A percentile compares a stretch with the other conserved stretches of the same genome.
These are phyloP conservation scores for Cercophora scortea DNA, from an alignment of 495 filamentous ascomycete genomes.

Conservation along the genomic window DNA sequence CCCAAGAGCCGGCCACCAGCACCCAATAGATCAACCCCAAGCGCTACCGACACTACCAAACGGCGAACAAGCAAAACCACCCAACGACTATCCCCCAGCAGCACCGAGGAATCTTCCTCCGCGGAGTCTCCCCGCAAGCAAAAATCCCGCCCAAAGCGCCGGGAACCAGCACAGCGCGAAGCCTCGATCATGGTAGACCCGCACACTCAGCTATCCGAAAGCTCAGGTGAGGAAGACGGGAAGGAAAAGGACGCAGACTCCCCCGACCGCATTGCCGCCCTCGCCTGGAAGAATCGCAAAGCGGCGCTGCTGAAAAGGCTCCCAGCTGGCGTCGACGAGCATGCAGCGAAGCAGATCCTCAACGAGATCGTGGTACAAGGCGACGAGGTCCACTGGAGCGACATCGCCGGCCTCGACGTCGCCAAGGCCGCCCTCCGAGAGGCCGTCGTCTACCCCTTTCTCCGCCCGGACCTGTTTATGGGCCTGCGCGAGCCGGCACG, in stretches of 20 bases:
- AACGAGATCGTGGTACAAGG: conserved; percentile 95
- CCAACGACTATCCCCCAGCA: conserved; percentile 8
- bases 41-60: neutral
- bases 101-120: conserved; percentile 10
- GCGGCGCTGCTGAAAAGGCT: conserved; percentile 61
- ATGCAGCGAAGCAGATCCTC: conserved; percentile 81
- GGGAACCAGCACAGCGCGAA: conserved; percentile 4
- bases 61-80: conserved; percentile 1
- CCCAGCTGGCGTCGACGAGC: conserved; percentile 69
- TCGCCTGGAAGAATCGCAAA: conserved; percentile 42
- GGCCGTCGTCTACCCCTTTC: conserved; percentile 94
- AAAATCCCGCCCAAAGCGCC: neutral
- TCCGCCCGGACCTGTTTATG: conserved; percentile 92
- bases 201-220: conserved; percentile 7
- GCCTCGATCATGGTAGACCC: conserved; percentile 10
- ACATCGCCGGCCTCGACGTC: conserved; percentile 83
- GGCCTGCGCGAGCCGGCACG: conserved; percentile 89
- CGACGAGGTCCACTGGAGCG: conserved; percentile 91
- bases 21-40: neutral
- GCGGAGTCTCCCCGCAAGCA: neutral
- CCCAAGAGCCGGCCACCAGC: neutral
- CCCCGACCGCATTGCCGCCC: conserved; percentile 28
- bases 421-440: conserved; percentile 93
- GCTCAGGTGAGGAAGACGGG: conserved; percentile 12
- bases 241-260: neutral